Evolutionary conservation across 2,329 filamentous ascomycete species (phyloP).

Genomic region (Alternaria dauci): DNA sequence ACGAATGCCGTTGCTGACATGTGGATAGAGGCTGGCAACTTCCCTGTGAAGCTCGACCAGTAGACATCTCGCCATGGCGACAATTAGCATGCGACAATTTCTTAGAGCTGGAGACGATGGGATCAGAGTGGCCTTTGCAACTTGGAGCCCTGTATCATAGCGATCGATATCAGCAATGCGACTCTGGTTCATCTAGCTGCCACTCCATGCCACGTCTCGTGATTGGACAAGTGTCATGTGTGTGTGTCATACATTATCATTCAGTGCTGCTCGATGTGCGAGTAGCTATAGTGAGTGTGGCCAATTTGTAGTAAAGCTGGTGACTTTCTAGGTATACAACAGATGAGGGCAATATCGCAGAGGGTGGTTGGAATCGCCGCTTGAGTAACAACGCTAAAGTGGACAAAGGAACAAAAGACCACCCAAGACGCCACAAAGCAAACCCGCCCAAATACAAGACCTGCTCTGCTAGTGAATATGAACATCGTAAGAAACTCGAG

Average conservation of each 20-base stretch:
- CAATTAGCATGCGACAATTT: slow-evolving; percentile 27
- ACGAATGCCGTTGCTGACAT: slow-evolving; percentile 10
- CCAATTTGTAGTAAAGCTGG: slow-evolving; percentile 10
- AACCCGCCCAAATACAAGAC: slow-evolving; percentile 9
- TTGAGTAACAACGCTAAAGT: slow-evolving; percentile 3
- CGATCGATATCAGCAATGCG: slow-evolving; percentile 40
- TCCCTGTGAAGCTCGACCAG: slow-evolving; percentile 50
- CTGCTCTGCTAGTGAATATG: slow-evolving; percentile 7
- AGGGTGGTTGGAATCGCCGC: slow-evolving; percentile 1
- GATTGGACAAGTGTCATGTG: not conserved
- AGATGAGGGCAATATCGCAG: slow-evolving; percentile 1
- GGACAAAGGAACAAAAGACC: slow-evolving; percentile 5
- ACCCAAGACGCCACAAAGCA: not conserved
- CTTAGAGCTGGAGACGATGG: slow-evolving; percentile 25
- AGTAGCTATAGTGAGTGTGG: slow-evolving; percentile 11
- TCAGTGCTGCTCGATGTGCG: slow-evolving; percentile 9
- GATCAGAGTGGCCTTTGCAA: slow-evolving; percentile 35
- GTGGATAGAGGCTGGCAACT: slow-evolving; percentile 42
- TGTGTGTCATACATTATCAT: slow-evolving; percentile 17
- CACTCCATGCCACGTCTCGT: not conserved
- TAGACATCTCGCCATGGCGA: slow-evolving; percentile 31
- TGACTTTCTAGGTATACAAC: slow-evolving; percentile 1
- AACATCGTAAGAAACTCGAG: slow-evolving; percentile 9
- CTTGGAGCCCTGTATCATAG: slow-evolving; percentile 42
- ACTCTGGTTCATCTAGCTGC: slow-evolving; percentile 29